Evolutionary conservation across 2,329 filamentous ascomycete species (phyloP).

Genomic region (Hymenoscyphus linearis): DNA sequence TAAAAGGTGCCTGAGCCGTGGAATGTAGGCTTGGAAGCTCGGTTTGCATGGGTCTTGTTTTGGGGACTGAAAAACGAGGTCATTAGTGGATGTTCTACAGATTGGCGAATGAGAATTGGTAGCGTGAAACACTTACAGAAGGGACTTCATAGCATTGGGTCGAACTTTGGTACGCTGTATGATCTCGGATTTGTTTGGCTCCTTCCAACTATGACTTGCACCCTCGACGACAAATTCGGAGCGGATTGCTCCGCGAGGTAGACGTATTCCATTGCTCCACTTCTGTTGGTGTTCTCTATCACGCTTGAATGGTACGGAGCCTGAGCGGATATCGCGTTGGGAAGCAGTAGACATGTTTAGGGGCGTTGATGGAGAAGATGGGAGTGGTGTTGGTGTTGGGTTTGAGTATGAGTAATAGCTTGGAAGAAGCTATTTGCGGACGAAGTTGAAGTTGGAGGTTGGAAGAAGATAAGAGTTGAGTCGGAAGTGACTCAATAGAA

Average conservation of each 20-base stretch:
- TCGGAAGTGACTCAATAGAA: slow-evolving; percentile 6
- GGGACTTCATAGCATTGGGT: slow-evolving; percentile 22
- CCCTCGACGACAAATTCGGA: neutral
- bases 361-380: slow-evolving; percentile 12
- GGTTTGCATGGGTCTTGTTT: slow-evolving; percentile 24
- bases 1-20: slow-evolving; percentile 4
- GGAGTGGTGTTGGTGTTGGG: neutral
- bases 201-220: neutral
- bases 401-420: neutral
- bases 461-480: neutral
- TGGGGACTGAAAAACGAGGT: neutral
- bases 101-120: neutral
- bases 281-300: slow-evolving; percentile 29
- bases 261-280: slow-evolving; percentile 26
- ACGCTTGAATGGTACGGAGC: slow-evolving; percentile 26
- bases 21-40: slow-evolving; percentile 18
- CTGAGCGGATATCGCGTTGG: slow-evolving; percentile 30
- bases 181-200: neutral
- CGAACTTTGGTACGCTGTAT: slow-evolving; percentile 23
- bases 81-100: neutral
- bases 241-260: slow-evolving; percentile 14
- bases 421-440: neutral
- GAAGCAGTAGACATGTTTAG: slow-evolving; percentile 15
- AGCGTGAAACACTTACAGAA: slow-evolving; percentile 13
- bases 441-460: slow-evolving; percentile 4